A percentile compares a stretch with the other conserved stretches of the same genome.
These are phyloP conservation scores for Cladosporium sp. DNA, from an alignment of 2,329 filamentous ascomycete species.

Conservation along the genomic window DNA sequence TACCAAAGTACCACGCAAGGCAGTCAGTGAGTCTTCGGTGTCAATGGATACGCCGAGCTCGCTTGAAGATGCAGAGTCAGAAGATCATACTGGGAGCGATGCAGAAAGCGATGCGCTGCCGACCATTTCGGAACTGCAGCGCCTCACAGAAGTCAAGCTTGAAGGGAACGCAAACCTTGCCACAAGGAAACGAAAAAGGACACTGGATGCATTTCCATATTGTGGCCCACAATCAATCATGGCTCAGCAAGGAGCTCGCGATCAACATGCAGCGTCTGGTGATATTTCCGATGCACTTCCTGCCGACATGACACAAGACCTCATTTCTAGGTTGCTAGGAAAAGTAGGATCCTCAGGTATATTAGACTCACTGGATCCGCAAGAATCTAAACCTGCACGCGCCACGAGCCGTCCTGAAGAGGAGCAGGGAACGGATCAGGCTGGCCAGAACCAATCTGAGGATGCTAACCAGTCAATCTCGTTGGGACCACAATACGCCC, in stretches of 20 bases:
- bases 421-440: neutral
- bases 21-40: constrained; percentile 23
- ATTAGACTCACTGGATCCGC: neutral
- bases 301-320: neutral
- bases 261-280: neutral
- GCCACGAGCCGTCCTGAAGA: neutral
- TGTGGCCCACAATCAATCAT: constrained; percentile 6
- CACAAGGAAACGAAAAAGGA: constrained; percentile 26
- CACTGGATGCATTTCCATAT: neutral
- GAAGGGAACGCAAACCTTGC: constrained; percentile 24
- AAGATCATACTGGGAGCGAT: constrained; percentile 12
- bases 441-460: neutral
- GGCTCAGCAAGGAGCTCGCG: neutral
- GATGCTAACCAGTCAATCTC: neutral
- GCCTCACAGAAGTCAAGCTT: constrained; percentile 12
- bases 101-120: neutral
- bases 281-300: neutral
- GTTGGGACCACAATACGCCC: neutral
- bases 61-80: neutral
- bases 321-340: constrained; percentile 12
- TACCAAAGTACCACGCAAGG: constrained; percentile 37
- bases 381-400: neutral
- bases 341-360: constrained; percentile 2
- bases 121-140: neutral
- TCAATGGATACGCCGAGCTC: neutral